phyloP scores from a whole-genome alignment of 352 stramenopile genomes.

The Halophytophthora batemanensis region DNA sequence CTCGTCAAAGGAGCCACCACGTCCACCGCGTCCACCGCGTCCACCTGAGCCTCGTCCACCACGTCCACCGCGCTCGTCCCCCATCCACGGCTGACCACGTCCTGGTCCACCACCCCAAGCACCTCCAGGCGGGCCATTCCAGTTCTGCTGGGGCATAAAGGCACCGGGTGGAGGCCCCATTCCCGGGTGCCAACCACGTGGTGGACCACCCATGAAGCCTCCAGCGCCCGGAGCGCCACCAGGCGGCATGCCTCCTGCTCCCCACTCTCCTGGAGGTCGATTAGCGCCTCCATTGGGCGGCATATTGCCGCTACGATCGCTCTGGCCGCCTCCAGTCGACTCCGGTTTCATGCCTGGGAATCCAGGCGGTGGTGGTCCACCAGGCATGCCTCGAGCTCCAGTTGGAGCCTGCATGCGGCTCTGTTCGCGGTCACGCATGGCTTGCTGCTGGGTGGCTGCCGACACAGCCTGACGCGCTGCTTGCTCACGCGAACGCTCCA shows the following conservation, averaged over 20 bases:
- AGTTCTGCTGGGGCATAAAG: constrained; percentile 41
- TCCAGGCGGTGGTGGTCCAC: constrained; percentile 24
- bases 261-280: constrained; percentile 17
- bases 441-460: constrained; percentile 41
- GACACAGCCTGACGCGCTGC: constrained; percentile 72
- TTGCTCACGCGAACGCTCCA: constrained; percentile 79
- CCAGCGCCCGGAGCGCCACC: constrained; percentile 23
- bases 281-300: no score
- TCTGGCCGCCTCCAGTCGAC: background rate
- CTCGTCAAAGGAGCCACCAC: constrained; percentile 41
- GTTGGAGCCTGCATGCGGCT: background rate
- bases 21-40: constrained; percentile 21
- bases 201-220: constrained; percentile 56
- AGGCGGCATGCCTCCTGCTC: constrained; percentile 20
- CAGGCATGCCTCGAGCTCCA: background rate
- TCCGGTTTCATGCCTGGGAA: constrained; percentile 26
- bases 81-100: constrained; percentile 56
- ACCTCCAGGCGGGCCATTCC: constrained; percentile 41
- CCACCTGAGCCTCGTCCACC: constrained; percentile 32
- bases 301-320: constrained; percentile 11
- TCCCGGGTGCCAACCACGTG: constrained; percentile 61
- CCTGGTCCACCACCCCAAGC: constrained; percentile 41
- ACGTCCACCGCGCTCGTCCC: constrained; percentile 27
- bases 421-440: constrained; percentile 31
- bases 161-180: constrained; percentile 56